phyloP scores from a whole-genome alignment of 2,329 filamentous ascomycete genomes.

The Xylariomycetidae sp. region DNA sequence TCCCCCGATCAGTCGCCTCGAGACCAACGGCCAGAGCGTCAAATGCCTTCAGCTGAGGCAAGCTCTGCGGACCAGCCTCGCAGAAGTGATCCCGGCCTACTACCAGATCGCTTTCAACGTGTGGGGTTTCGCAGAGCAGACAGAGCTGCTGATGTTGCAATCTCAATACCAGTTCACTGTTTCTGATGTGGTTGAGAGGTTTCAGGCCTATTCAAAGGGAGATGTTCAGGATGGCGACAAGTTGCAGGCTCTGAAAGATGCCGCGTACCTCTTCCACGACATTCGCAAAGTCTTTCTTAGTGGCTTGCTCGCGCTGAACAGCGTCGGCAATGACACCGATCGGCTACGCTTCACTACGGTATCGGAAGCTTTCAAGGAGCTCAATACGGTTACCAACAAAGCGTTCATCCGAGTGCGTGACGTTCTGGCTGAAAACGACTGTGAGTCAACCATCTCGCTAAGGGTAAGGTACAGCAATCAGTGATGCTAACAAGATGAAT shows the following conservation, averaged over 20 bases:
- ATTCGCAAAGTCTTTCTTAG: constrained; percentile 82
- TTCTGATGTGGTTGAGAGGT: constrained; percentile 65
- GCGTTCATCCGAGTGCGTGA: constrained; percentile 61
- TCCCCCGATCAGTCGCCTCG: constrained; percentile 86
- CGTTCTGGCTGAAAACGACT: constrained; percentile 74
- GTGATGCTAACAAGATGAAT: constrained; percentile 8
- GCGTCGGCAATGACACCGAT: constrained; percentile 70
- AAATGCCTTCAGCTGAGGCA: constrained; percentile 77
- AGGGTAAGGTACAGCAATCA: background rate
- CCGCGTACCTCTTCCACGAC: constrained; percentile 74
- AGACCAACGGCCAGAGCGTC: constrained; percentile 72
- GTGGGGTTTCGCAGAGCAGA: constrained; percentile 67
- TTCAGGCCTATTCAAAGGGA: constrained; percentile 55
- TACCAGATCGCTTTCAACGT: constrained; percentile 63
- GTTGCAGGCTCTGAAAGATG: constrained; percentile 72
- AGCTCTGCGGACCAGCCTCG: constrained; percentile 64
- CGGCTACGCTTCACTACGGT: constrained; percentile 73
- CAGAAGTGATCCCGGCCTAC: constrained; percentile 64
- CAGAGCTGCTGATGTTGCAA: constrained; percentile 85
- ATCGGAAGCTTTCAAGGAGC: constrained; percentile 63
- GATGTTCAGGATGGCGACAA: constrained; percentile 72
- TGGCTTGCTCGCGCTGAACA: constrained; percentile 80
- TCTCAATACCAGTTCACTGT: constrained; percentile 80
- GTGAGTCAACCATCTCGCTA: constrained; percentile 53
- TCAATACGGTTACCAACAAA: constrained; percentile 55